These are phyloP conservation scores for Phytophthora chlamydospora DNA, from an alignment of 352 stramenopile genomes.

Conservation along the genomic window DNA sequence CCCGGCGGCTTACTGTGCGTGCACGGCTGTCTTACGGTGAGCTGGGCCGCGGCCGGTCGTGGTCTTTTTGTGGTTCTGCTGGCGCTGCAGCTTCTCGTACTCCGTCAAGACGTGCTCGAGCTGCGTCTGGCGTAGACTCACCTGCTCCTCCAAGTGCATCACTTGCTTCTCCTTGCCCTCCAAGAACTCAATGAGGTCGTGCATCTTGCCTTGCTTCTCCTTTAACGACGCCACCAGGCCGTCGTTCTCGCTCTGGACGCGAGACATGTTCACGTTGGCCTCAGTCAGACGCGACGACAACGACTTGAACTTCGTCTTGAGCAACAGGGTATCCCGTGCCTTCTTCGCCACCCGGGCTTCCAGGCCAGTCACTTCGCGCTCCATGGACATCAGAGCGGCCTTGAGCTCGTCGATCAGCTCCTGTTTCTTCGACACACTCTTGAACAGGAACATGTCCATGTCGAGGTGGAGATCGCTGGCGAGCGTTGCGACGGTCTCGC, in stretches of 20 bases:
- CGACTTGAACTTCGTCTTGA: constrained; percentile 65
- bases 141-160: constrained; percentile 64
- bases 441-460: constrained; percentile 80
- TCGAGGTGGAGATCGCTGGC: constrained; percentile 52
- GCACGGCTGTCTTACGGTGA: constrained; percentile 20
- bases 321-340: constrained; percentile 56
- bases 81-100: constrained; percentile 35
- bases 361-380: constrained; percentile 68
- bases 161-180: constrained; percentile 76
- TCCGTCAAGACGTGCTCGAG: constrained; percentile 54
- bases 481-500: constrained; percentile 19
- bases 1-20: constrained; percentile 20
- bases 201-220: constrained; percentile 66
- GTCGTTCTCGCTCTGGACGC: constrained; percentile 66
- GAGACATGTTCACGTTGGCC: constrained; percentile 45
- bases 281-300: constrained; percentile 61
- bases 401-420: constrained; percentile 69
- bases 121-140: constrained; percentile 55
- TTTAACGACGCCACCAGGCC: constrained; percentile 52
- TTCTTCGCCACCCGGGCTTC: constrained; percentile 61
- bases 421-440: constrained; percentile 73
- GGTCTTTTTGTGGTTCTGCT: constrained; percentile 25
- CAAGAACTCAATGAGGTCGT: constrained; percentile 57
- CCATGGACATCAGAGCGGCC: constrained; percentile 65
- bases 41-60: constrained; percentile 1